Evolutionary conservation across 2,329 filamentous ascomycete species (phyloP).

Genomic region (Huntiella decipiens): DNA sequence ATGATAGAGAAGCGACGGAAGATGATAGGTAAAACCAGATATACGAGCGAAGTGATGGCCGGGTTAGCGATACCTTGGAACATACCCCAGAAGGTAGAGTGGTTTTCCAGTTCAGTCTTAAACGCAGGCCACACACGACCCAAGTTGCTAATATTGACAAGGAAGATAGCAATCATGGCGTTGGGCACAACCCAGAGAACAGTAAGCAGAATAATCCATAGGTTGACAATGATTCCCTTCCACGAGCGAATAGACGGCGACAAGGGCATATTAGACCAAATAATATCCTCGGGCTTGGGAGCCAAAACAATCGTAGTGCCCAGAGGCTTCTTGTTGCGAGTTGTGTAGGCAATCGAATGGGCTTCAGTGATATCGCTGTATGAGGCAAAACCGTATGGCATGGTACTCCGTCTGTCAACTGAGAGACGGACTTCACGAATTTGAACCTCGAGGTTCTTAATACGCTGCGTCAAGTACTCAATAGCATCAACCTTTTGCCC

Average conservation of each 20-base stretch:
- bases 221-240: constrained; percentile 57
- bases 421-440: constrained; percentile 67
- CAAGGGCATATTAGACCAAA: constrained; percentile 84
- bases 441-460: constrained; percentile 61
- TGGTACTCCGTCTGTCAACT: constrained; percentile 72
- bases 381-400: constrained; percentile 86
- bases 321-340: constrained; percentile 61
- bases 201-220: constrained; percentile 70
- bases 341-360: constrained; percentile 67
- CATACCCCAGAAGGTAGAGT: constrained; percentile 59
- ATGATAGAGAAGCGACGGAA: constrained; percentile 73
- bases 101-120: constrained; percentile 36
- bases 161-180: constrained; percentile 81
- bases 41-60: constrained; percentile 70
- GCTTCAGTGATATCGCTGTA: constrained; percentile 78
- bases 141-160: constrained; percentile 69
- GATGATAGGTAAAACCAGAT: constrained; percentile 71
- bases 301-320: constrained; percentile 63
- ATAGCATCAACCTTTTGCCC: constrained; percentile 80
- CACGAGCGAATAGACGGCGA: constrained; percentile 48
- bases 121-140: constrained; percentile 66
- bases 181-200: constrained; percentile 81
- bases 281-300: constrained; percentile 74
- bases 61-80: constrained; percentile 86
- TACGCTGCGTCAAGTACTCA: constrained; percentile 73